Evolutionary conservation across 176 grass and related monocot genomes (phyloP).

Genomic region (Oryza meridionalis): DNA sequence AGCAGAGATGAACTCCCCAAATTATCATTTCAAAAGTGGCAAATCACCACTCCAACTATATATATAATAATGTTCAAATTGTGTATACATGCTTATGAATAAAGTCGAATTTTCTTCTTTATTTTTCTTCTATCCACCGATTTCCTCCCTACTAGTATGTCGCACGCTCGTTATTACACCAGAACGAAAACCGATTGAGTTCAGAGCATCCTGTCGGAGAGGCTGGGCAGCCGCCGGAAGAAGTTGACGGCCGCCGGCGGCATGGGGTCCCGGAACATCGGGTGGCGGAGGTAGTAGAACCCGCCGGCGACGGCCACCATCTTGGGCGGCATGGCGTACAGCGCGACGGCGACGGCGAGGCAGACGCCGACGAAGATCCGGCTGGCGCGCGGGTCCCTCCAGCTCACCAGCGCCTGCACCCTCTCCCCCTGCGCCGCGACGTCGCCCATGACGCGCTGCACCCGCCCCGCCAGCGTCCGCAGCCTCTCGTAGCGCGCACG

Average conservation of each 20-base stretch:
- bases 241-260: conserved; percentile 86
- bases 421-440: conserved; percentile 93
- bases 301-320: conserved; percentile 93
- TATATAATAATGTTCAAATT: not conserved
- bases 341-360: conserved; percentile 68
- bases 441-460: conserved; percentile 94
- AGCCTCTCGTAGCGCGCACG: conserved; percentile 72
- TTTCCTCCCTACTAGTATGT: not conserved
- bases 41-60: not conserved
- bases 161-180: conserved; percentile 19
- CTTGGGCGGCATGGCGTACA: conserved; percentile 85
- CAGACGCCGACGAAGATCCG: conserved; percentile 92
- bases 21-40: not conserved
- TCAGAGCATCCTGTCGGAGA: conserved; percentile 84
- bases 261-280: conserved; percentile 96
- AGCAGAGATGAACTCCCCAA: not conserved
- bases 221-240: conserved; percentile 92
- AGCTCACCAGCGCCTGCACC: conserved; percentile 95
- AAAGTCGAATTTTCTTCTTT: conserved; percentile 26
- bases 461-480: conserved; percentile 69
- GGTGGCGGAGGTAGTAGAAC: conserved; percentile 97
- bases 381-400: conserved; percentile 92
- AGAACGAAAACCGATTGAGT: not conserved
- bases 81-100: conserved; percentile 20
- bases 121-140: not conserved